Conservation (phyloP, 2,329 filamentous ascomycete species). For the Botrytis hyacinthi region DNA sequence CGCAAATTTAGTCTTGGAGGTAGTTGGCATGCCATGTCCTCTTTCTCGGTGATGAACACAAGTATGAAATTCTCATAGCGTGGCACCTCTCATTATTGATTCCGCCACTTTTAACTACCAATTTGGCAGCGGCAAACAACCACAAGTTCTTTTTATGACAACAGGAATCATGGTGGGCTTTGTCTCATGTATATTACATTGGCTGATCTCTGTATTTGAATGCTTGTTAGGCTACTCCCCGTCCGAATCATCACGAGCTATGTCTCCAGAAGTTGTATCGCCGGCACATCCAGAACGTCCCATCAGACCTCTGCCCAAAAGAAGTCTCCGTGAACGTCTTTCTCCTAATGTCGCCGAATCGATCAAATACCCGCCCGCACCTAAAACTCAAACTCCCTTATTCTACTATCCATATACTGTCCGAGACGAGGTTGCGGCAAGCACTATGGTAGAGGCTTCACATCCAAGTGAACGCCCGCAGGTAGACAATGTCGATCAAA, state of each 20-base stretch:
- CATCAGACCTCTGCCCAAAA: constrained; percentile 88
- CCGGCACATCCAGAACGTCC: constrained; percentile 79
- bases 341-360: constrained; percentile 80
- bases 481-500: constrained; percentile 36
- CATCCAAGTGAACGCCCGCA: constrained; percentile 36
- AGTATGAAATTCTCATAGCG: constrained; percentile 21
- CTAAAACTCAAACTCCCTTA: constrained; percentile 67
- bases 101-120: constrained; percentile 5
- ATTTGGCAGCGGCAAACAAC: constrained; percentile 14
- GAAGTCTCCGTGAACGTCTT: constrained; percentile 81
- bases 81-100: constrained; percentile 12
- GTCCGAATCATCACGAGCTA: constrained; percentile 43
- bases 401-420: constrained; percentile 65
- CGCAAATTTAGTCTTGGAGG: constrained; percentile 17
- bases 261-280: constrained; percentile 74
- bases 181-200: constrained; percentile 20
- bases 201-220: constrained; percentile 22
- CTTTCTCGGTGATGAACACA: constrained; percentile 21
- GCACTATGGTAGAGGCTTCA: constrained; percentile 35
- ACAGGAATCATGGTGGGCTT: constrained; percentile 19
- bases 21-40: constrained; percentile 20
- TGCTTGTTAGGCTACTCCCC: constrained; percentile 35
- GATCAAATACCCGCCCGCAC: constrained; percentile 77
- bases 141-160: background rate
- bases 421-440: constrained; percentile 39